phyloP scores from a whole-genome alignment of 2,329 filamentous ascomycete genomes.

The Diplocarpon rosae region DNA sequence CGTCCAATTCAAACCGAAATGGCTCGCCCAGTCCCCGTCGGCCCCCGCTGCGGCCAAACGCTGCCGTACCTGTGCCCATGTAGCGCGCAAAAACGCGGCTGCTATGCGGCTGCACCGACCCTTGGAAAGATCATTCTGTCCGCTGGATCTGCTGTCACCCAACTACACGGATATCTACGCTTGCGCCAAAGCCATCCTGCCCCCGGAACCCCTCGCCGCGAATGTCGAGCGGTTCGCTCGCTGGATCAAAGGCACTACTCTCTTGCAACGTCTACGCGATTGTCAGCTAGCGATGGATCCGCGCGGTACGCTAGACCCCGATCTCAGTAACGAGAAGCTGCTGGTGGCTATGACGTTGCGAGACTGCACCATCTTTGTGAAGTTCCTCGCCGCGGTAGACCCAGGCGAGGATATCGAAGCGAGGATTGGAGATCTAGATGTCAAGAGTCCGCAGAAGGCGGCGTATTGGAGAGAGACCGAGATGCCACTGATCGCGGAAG shows the following conservation, averaged over 20 bases:
- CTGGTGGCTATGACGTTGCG: slow-evolving; percentile 68
- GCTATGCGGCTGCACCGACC: slow-evolving; percentile 8
- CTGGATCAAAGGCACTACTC: slow-evolving; percentile 27
- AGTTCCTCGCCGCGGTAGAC: slow-evolving; percentile 32
- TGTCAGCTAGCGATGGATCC: slow-evolving; percentile 28
- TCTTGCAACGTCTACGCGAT: slow-evolving; percentile 32
- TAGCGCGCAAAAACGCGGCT: slow-evolving; percentile 18
- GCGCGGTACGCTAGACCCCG: slow-evolving; percentile 21
- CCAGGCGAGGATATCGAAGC: slow-evolving; percentile 33
- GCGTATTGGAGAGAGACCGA: slow-evolving; percentile 59
- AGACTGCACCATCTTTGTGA: slow-evolving; percentile 67
- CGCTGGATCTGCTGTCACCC: slow-evolving; percentile 49
- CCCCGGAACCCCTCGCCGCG: slow-evolving; percentile 5
- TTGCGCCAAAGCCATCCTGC: slow-evolving; percentile 27
- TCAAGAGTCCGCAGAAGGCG: slow-evolving; percentile 60
- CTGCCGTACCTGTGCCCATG: slow-evolving; percentile 62
- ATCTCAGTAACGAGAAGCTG: slow-evolving; percentile 37
- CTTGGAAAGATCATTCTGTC: slow-evolving; percentile 41
- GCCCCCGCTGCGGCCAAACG: slow-evolving; percentile 51
- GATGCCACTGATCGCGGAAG: slow-evolving; percentile 48
- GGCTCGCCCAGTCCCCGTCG: slow-evolving; percentile 65
- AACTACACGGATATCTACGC: slow-evolving; percentile 34
- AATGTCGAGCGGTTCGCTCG: slow-evolving; percentile 19
- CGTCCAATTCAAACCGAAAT: slow-evolving; percentile 77
- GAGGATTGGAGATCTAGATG: slow-evolving; percentile 65